phyloP scores from a whole-genome alignment of 768 basidiomycete species.

The Chalciporus piperatus region DNA sequence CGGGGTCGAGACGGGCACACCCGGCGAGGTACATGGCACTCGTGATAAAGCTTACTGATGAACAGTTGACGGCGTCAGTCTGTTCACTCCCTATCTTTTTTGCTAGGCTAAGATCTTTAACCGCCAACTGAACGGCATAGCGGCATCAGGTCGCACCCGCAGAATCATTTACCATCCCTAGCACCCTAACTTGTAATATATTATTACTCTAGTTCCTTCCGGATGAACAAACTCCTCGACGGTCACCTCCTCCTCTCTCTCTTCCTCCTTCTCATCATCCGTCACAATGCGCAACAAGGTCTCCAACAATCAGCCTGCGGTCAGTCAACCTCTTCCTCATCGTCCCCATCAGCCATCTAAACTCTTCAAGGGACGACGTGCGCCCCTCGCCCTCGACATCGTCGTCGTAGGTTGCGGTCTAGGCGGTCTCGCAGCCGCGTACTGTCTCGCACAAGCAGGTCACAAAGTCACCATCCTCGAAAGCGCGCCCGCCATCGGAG shows the following conservation, averaged over 20 bases:
- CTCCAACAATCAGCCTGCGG: background rate
- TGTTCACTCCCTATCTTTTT: too few species aligned
- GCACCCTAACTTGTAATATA: slow-evolving; percentile 4
- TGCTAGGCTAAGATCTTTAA: too few species aligned
- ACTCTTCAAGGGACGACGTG: slow-evolving; percentile 26
- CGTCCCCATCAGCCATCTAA: background rate
- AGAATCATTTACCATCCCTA: slow-evolving; percentile 10
- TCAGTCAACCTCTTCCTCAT: background rate
- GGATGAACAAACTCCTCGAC: background rate
- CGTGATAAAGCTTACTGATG: too few species aligned
- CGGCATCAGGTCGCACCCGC: slow-evolving; percentile 17
- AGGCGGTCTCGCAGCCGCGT: slow-evolving; percentile 47
- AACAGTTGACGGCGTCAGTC: too few species aligned
- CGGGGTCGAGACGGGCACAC: too few species aligned
- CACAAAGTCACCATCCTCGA: slow-evolving; percentile 51
- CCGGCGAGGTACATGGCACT: too few species aligned
- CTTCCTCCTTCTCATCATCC: background rate
- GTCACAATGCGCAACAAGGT: background rate
- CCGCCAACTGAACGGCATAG: too few species aligned
- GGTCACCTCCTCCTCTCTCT: too few species aligned
- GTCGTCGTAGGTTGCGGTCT: slow-evolving; percentile 51
- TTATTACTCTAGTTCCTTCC: background rate
- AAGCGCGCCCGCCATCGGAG: slow-evolving; percentile 35
- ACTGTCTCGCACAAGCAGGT: slow-evolving; percentile 43
- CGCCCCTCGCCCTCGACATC: slow-evolving; percentile 31